phyloP scores from a whole-genome alignment of 768 basidiomycete species.

The Tephrocybe sp. region DNA sequence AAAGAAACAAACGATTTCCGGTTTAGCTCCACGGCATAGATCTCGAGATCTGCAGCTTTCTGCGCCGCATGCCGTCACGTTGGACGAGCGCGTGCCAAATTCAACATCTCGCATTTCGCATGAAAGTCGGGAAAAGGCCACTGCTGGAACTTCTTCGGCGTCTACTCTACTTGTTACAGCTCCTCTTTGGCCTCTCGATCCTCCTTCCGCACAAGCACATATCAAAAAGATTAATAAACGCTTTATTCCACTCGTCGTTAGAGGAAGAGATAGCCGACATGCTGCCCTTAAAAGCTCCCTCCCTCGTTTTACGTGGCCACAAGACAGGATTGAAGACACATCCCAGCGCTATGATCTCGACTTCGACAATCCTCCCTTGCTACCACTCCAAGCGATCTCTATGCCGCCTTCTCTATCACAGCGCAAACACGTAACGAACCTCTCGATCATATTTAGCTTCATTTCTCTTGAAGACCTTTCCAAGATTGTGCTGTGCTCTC shows the following conservation, averaged over 20 bases:
- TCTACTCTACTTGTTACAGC: not conserved
- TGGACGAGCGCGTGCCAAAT: not conserved
- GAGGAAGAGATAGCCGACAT: not conserved
- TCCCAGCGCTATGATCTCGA: constrained; percentile 27
- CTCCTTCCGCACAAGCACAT: not conserved
- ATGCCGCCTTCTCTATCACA: constrained; percentile 60
- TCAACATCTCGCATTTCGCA: not conserved
- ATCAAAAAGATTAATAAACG: constrained; percentile 16
- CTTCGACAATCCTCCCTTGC: constrained; percentile 22
- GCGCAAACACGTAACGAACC: constrained; percentile 48
- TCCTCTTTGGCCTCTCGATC: not conserved
- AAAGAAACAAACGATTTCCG: not conserved
- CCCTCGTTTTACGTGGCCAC: too few relatives aligned
- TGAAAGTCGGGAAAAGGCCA: not conserved
- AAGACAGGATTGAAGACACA: not conserved
- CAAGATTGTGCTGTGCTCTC: constrained; percentile 51
- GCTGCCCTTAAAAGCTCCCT: not conserved
- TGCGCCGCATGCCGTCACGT: not conserved
- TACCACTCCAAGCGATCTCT: constrained; percentile 38
- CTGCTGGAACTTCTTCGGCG: not conserved
- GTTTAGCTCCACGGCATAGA: not conserved
- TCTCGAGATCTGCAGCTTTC: not conserved
- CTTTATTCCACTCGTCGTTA: constrained; percentile 29
- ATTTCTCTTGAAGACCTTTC: constrained; percentile 42
- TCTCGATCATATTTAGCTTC: constrained; percentile 53